Conservation (phyloP, 768 basidiomycete species). For the Boletus barrowsii region DNA sequence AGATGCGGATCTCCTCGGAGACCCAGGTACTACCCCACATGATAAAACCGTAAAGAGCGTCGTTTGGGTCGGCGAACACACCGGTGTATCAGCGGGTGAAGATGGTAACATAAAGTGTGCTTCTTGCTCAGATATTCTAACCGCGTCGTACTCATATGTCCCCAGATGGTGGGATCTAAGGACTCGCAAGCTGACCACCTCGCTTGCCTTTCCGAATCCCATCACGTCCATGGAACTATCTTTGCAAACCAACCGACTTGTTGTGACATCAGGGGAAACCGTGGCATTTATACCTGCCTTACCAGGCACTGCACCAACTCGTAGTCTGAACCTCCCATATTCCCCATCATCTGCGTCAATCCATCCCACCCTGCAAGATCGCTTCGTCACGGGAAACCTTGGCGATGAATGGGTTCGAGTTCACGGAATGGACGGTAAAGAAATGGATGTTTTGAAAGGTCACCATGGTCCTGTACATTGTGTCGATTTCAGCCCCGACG, state of each 20-base stretch:
- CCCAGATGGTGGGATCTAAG: slow-evolving; percentile 95
- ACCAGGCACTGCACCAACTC: slow-evolving; percentile 59
- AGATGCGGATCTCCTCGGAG: slow-evolving; percentile 76
- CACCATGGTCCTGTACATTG: slow-evolving; percentile 98
- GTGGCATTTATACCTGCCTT: slow-evolving; percentile 87
- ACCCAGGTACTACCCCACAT: slow-evolving; percentile 61
- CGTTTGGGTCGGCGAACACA: slow-evolving; percentile 87
- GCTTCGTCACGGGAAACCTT: slow-evolving; percentile 88
- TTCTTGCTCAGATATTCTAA: neutral
- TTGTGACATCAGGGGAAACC: slow-evolving; percentile 87
- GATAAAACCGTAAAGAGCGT: slow-evolving; percentile 91
- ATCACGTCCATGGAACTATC: slow-evolving; percentile 96
- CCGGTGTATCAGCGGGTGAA: slow-evolving; percentile 87
- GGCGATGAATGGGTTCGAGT: slow-evolving; percentile 96
- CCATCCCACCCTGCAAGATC: slow-evolving; percentile 83
- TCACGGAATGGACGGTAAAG: slow-evolving; percentile 86
- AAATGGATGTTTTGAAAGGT: slow-evolving; percentile 89
- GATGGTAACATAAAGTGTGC: slow-evolving; percentile 84
- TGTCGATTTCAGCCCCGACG: slow-evolving; percentile 91
- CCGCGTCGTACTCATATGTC: slow-evolving; percentile 14
- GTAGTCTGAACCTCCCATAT: slow-evolving; percentile 78
- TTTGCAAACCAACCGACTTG: slow-evolving; percentile 72
- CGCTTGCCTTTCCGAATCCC: slow-evolving; percentile 68
- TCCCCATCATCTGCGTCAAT: slow-evolving; percentile 92
- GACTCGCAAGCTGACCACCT: slow-evolving; percentile 67